Conservation (phyloP, 768 basidiomycete species). For the Daedaleopsis nitida region DNA sequence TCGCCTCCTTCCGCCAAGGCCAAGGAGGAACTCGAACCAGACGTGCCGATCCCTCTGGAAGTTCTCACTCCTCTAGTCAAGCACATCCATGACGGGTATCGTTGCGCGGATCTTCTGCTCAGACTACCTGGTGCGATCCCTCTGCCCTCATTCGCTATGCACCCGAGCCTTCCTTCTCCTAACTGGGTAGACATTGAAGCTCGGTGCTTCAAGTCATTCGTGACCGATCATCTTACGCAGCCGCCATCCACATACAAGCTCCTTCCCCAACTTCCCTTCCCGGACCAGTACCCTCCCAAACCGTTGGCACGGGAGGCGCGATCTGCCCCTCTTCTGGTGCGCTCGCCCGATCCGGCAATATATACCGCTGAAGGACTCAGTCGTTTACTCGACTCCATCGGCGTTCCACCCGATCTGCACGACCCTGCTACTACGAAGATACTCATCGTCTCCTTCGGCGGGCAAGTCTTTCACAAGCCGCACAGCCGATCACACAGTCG, state of each 20-base stretch:
- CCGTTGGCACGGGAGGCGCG: constrained; percentile 42
- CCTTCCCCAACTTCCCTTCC: constrained; percentile 47
- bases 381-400: constrained; percentile 55
- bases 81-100: constrained; percentile 66
- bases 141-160: constrained; percentile 65
- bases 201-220: constrained; percentile 47
- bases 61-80: constrained; percentile 61
- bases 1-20: neutral
- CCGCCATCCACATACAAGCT: constrained; percentile 35
- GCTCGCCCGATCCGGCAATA: constrained; percentile 50
- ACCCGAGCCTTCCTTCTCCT: constrained; percentile 59
- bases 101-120: constrained; percentile 69
- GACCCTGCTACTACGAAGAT: constrained; percentile 54
- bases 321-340: constrained; percentile 70
- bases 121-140: constrained; percentile 75
- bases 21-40: constrained; percentile 40
- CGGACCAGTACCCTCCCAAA: constrained; percentile 23
- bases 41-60: constrained; percentile 53
- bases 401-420: constrained; percentile 55
- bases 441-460: constrained; percentile 80
- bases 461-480: constrained; percentile 68
- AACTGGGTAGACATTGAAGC: constrained; percentile 59
- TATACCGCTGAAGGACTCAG: constrained; percentile 58
- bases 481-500: constrained; percentile 39
- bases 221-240: constrained; percentile 44